These are phyloP conservation scores for Trichoderma atroviride DNA, from an alignment of 2,329 filamentous ascomycete species.

Conservation along the genomic window DNA sequence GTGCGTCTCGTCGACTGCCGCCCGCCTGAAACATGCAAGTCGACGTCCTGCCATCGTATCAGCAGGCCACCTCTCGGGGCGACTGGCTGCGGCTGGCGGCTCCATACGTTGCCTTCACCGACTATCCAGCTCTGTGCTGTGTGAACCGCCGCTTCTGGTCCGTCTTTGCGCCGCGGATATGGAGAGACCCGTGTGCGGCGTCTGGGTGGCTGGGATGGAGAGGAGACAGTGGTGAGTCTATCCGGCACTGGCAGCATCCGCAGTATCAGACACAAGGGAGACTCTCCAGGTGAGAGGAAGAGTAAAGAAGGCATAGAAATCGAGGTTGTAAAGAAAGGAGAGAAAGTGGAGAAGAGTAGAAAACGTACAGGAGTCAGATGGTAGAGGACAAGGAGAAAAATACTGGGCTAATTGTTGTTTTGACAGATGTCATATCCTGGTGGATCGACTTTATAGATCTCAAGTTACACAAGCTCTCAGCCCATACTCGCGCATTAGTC, in stretches of 20 bases:
- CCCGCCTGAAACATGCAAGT: conserved; percentile 32
- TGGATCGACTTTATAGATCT: conserved; percentile 50
- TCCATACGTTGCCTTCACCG: conserved; percentile 45
- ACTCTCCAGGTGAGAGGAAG: not conserved
- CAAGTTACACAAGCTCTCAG: conserved; percentile 41
- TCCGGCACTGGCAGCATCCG: not conserved
- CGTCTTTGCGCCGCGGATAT: conserved; percentile 56
- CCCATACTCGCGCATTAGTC: conserved; percentile 48
- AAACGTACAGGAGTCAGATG: not conserved
- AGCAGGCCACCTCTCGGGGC: conserved; percentile 48
- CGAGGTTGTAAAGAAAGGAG: not conserved
- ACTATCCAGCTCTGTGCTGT: conserved; percentile 52
- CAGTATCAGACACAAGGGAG: not conserved
- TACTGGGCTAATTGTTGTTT: not conserved
- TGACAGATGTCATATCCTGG: conserved; percentile 51
- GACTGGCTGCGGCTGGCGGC: conserved; percentile 56
- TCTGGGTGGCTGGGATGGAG: conserved; percentile 46
- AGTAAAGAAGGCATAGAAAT: not conserved
- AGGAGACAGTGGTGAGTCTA: conserved; percentile 49
- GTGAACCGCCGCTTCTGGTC: conserved; percentile 52
- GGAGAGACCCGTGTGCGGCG: conserved; percentile 52
- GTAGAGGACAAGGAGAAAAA: not conserved
- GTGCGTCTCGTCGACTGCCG: not conserved
- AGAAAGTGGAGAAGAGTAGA: not conserved
- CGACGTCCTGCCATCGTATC: conserved; percentile 54